Conservation (phyloP, 805 yeast species). For the Zygosaccharomyces kombuchaensis region DNA sequence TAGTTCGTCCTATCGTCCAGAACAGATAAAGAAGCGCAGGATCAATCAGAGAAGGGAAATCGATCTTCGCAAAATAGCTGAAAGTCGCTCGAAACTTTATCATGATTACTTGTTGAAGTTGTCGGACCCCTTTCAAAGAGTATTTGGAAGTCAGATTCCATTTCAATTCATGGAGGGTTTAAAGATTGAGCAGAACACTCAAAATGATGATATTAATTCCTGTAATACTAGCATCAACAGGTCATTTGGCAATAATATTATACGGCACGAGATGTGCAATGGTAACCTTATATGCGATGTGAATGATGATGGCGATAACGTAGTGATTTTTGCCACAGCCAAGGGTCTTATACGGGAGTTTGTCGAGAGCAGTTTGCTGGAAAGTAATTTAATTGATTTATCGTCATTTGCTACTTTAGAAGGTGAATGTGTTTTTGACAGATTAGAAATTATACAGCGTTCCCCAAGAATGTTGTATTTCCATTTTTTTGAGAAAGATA, state of each 20-base stretch:
- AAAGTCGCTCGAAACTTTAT: conserved; percentile 1
- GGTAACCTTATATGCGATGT: background rate
- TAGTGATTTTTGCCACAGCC: background rate
- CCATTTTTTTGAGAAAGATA: conserved; percentile 2
- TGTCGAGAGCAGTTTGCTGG: too few species aligned
- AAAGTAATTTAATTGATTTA: background rate
- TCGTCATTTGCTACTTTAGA: background rate
- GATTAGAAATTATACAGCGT: conserved; percentile 1
- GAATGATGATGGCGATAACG: background rate
- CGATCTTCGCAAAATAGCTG: background rate
- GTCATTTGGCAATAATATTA: conserved; percentile 3
- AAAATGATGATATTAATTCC: background rate
- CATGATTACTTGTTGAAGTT: conserved; percentile 2
- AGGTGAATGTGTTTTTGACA: background rate
- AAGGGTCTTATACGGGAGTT: background rate
- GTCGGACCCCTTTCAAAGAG: conserved; percentile 10
- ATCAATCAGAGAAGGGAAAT: conserved; percentile 1
- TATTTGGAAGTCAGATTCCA: conserved; percentile 2
- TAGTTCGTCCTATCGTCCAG: conserved; percentile 7
- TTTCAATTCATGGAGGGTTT: conserved; percentile 3
- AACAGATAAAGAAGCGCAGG: conserved; percentile 14
- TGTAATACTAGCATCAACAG: background rate
- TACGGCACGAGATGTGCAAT: conserved; percentile 5
- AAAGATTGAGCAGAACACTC: conserved; percentile 4
- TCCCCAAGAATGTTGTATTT: conserved; percentile 6